Evolutionary conservation across 306 rosid genomes (phyloP), one percentile per base, ranked within the genome.

Genomic region (Amphicarpaea edgeworthii): DNA sequence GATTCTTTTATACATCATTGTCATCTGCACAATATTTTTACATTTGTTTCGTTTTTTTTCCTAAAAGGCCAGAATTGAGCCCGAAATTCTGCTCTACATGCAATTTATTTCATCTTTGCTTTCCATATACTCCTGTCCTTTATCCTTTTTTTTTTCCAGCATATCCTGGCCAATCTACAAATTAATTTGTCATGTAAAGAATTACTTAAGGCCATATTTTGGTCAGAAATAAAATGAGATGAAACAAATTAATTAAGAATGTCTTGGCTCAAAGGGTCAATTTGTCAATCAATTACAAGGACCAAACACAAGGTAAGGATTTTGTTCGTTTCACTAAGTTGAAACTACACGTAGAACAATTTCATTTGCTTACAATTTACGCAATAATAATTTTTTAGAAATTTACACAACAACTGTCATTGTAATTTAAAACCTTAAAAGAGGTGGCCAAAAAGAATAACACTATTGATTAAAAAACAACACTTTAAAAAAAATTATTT

Each of bases 321-420:
- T 81, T 70, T 73, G 70, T 78, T 70, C 54, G 57, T 77, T 75
- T 55, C 72, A 81, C 30, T 66, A 20, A 37, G 70, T 70, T 63
- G 8, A 5, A n/a, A 16, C 6, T 5, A n/a, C 49, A 43, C 6
- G 1, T 38, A 8, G 7, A 47, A 47, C 10, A 47, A n/a, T 16
- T 49, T 6, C 54, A 49, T 49, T 47, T 47, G 20, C 21, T 9
- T 47, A 6, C 54, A 47, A 47, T n/a, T 16, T 5, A 47, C 10
- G 21, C 21, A 49, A 49, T 16, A 24, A 49, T 49, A 14, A 45
- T 12, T 5, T 1, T 46, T 15, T 46, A n/a, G 20, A 20, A 5
- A 24, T 46, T 46, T 46, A 2, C 53, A n/a, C 53, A 15, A 15
- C 3, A 46, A 7, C 53, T 46, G 20, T 15, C 12, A 46, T 46